A percentile compares a stretch with the other conserved stretches of the same genome.
Evolutionary conservation across 768 basidiomycete species (phyloP).

Genomic region (Boletus vinaceobasis): DNA sequence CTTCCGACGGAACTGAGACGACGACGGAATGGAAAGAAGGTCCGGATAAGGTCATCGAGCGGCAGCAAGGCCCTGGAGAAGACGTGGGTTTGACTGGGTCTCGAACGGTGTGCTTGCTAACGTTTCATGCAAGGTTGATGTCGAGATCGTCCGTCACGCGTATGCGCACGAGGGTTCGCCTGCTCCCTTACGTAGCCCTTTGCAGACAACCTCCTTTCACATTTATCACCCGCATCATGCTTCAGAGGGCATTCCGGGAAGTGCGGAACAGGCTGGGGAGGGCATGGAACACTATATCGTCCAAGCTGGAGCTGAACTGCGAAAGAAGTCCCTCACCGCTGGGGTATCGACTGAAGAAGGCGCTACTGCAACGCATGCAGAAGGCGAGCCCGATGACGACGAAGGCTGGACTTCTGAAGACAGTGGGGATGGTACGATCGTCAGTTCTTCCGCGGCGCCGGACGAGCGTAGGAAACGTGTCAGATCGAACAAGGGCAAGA

Average conservation of each 20-base stretch:
- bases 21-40: constrained; percentile 69
- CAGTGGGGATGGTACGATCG: constrained; percentile 27
- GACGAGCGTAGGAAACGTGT: constrained; percentile 23
- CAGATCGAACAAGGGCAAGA: constrained; percentile 23
- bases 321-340: constrained; percentile 1
- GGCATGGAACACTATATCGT: constrained; percentile 14
- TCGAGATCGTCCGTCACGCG: constrained; percentile 55
- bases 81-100: constrained; percentile 48
- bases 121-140: constrained; percentile 49
- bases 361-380: constrained; percentile 1
- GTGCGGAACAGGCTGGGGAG: constrained; percentile 23
- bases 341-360: constrained; percentile 3
- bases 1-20: constrained; percentile 43
- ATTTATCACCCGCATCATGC: constrained; percentile 16
- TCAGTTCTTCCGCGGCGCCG: constrained; percentile 2
- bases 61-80: constrained; percentile 52
- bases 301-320: constrained; percentile 13
- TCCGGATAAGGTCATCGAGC: constrained; percentile 61
- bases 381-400: constrained; percentile 40
- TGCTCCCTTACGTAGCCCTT: neutral
- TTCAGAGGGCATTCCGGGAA: constrained; percentile 19
- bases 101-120: constrained; percentile 13
- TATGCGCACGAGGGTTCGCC: constrained; percentile 12
- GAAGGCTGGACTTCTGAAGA: constrained; percentile 66
- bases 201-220: constrained; percentile 7